These are phyloP conservation scores for Xylaria sp. DNA, from an alignment of 2,329 filamentous ascomycete genomes.

Conservation along the genomic window DNA sequence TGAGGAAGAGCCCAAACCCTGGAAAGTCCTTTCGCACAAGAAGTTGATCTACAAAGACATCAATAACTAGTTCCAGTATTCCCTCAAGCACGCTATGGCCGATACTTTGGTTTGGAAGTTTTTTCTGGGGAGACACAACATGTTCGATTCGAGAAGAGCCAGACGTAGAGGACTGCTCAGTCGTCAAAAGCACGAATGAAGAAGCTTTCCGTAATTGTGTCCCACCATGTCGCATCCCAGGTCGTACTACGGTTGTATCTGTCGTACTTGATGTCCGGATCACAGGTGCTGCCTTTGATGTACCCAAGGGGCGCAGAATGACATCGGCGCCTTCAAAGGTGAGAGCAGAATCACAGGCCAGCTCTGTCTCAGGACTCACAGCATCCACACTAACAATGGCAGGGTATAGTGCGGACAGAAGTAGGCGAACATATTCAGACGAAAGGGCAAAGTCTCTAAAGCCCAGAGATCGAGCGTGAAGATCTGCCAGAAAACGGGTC, in stretches of 20 bases:
- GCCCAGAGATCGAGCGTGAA: constrained; percentile 77
- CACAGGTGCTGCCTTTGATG: constrained; percentile 71
- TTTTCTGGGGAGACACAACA: constrained; percentile 68
- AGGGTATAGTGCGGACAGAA: constrained; percentile 85
- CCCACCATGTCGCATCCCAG: constrained; percentile 56
- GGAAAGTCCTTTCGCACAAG: constrained; percentile 89
- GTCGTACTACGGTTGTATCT: constrained; percentile 57
- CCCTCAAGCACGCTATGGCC: constrained; percentile 79
- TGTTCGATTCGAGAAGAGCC: constrained; percentile 72
- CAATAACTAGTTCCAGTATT: constrained; percentile 79
- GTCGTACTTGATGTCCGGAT: constrained; percentile 75
- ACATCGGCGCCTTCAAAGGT: constrained; percentile 89
- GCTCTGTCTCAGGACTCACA: constrained; percentile 83
- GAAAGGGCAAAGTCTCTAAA: constrained; percentile 85
- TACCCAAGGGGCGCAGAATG: constrained; percentile 77
- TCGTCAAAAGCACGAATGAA: constrained; percentile 88
- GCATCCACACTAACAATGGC: constrained; percentile 87
- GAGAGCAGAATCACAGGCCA: constrained; percentile 82
- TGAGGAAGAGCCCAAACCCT: constrained; percentile 85
- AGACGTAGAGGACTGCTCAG: constrained; percentile 69
- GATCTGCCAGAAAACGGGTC: constrained; percentile 79
- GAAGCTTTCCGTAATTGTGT: constrained; percentile 81
- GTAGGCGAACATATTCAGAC: constrained; percentile 82
- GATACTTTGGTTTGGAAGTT: constrained; percentile 60
- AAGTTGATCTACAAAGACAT: constrained; percentile 86